Evolutionary conservation across 2,329 filamentous ascomycete species (phyloP).

Genomic region (Exophiala dermatitidis): DNA sequence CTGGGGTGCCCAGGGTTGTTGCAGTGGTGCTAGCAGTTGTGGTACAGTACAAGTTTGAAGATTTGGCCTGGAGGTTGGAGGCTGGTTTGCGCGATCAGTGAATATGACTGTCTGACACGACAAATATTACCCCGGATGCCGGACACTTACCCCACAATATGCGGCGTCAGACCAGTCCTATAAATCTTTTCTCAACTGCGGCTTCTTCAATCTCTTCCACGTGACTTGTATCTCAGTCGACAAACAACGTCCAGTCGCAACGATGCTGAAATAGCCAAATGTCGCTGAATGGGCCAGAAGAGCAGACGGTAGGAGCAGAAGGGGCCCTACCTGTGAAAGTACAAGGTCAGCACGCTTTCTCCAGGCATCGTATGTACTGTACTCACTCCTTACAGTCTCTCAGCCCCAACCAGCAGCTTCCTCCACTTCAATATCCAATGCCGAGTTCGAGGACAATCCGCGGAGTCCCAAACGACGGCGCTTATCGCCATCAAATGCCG

Average conservation of each 20-base stretch:
- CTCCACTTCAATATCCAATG: neutral
- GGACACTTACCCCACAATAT: neutral
- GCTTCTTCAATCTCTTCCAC: neutral
- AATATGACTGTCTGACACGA: neutral
- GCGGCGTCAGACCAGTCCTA: neutral
- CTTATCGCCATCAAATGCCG: constrained; percentile 34
- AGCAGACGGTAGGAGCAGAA: neutral
- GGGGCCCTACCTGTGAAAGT: neutral
- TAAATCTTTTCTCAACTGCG: neutral
- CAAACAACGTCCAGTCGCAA: neutral
- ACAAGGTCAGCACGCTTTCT: constrained; percentile 6
- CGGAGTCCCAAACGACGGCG: constrained; percentile 22
- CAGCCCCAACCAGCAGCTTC: neutral
- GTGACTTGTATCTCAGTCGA: neutral
- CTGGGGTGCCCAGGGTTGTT: too few species aligned
- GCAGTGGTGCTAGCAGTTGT: too few species aligned
- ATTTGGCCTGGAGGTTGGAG: too few species aligned
- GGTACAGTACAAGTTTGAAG: too few species aligned
- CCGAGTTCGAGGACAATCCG: constrained; percentile 15
- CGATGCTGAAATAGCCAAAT: neutral
- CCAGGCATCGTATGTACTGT: neutral
- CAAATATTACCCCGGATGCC: neutral
- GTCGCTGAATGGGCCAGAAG: constrained; percentile 1
- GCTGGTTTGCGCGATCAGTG: too few species aligned
- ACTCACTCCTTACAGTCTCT: neutral